Evolutionary conservation across 257 asterid species (phyloP).

Genomic region (Lantana camara): DNA sequence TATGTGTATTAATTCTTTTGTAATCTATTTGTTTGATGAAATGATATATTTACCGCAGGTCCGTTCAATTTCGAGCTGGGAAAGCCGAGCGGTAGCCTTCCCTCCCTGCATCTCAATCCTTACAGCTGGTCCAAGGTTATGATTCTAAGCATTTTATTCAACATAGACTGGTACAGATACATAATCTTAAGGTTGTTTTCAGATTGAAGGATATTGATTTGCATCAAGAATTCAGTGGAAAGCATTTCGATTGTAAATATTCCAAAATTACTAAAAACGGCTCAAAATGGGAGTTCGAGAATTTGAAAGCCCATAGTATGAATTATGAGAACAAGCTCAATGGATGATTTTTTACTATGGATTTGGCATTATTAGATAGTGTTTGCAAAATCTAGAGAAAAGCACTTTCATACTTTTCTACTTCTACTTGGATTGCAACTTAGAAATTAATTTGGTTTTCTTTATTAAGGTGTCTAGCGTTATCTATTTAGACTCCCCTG

Average conservation of each 20-base stretch:
- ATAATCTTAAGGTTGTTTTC: not conserved
- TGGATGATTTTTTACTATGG: no score
- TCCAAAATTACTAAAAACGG: no score
- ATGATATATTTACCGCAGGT: slow-evolving; percentile 48
- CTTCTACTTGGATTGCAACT: not conserved
- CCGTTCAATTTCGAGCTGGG: slow-evolving; percentile 88
- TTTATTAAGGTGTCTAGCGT: slow-evolving; percentile 78
- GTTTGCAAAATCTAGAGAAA: no score
- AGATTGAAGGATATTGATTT: no score
- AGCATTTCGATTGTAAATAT: no score
- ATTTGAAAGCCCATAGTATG: no score
- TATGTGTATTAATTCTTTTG: no score
- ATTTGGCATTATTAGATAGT: no score
- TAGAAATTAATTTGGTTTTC: not conserved
- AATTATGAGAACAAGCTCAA: no score
- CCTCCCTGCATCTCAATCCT: slow-evolving; percentile 82
- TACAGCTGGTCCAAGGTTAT: slow-evolving; percentile 95
- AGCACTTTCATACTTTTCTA: no score
- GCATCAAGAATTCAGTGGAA: no score
- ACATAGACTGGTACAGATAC: not conserved
- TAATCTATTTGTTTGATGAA: not conserved
- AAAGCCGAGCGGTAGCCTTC: slow-evolving; percentile 55
- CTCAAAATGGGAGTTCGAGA: no score
- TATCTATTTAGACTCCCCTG: slow-evolving; percentile 87
- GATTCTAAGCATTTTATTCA: slow-evolving; percentile 10